phyloP scores from a whole-genome alignment of 2,329 filamentous ascomycete genomes.

The Pseudocercospora cruenta region DNA sequence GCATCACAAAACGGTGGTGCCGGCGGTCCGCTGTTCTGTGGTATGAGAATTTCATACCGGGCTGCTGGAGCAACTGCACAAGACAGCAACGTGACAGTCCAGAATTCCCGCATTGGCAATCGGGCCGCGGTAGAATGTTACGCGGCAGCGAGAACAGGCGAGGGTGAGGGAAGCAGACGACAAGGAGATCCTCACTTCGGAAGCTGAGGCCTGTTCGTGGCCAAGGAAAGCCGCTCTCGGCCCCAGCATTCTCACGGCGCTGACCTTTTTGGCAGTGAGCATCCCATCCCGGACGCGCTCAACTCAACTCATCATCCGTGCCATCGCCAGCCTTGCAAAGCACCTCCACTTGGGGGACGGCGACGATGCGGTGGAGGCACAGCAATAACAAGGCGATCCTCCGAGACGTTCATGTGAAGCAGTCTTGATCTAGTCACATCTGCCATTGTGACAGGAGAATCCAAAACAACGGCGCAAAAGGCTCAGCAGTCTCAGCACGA shows the following conservation, averaged over 20 bases:
- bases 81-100: neutral
- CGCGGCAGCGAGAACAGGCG: conserved; percentile 15
- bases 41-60: neutral
- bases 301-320: neutral
- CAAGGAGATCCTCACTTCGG: conserved; percentile 13
- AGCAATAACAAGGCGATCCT: neutral
- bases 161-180: conserved; percentile 10
- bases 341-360: conserved; percentile 2
- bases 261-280: conserved; percentile 7
- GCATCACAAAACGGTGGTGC: neutral
- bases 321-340: neutral
- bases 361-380: neutral
- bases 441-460: conserved; percentile 7
- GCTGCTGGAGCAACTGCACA: neutral
- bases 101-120: conserved; percentile 8
- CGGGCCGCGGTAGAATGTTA: conserved; percentile 11
- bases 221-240: conserved; percentile 1
- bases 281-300: conserved; percentile 5
- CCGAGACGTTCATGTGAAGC: neutral
- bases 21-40: neutral
- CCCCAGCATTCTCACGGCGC: neutral
- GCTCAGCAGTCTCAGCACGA: conserved; percentile 1
- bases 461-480: conserved; percentile 8
- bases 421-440: neutral
- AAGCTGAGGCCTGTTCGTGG: neutral